Base-by-base conservation (phyloP, 78 protist species). In the Dictyostelium firmibasis region DNA sequence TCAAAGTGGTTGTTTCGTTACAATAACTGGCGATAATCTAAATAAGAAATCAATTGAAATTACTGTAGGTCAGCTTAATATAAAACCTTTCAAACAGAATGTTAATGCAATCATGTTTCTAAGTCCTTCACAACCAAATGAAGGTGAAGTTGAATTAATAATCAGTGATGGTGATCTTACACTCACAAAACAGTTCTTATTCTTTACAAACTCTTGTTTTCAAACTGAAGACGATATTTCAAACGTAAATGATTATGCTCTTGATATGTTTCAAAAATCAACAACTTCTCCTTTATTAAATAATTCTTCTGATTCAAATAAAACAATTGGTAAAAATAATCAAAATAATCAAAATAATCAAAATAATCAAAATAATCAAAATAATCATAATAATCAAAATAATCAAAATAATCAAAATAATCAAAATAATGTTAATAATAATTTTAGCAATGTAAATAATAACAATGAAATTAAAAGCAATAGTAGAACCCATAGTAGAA, bases 11-110 rank as follows among this genome's bases (percentile, higher is more conserved):
- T 16, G 47, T 33, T 81, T 41, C 8, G 74, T 89, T 70, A 57
- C 94, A 0, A 89, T 89, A 23, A 83, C 84, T 3, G 94, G 94
- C 14, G 87, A 89, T 3, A 89, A 81, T 69, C 43, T 89, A 33
- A 57, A 50, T 13, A 89, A 89, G 50, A 57, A n/a, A 23, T 18
- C 74, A 2, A 81, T 89, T 4, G n/a, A 25, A 9, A 50, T 89
- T 10, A 60, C 36, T 1, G 38, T 89, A 11, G 94, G 75, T 35
- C 70, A 70, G 0, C 1, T 62, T 2, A 31, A 36, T 8, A 35
- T 81, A 5, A 29, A 41, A 57, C 47, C 78, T 23, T 27, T 89
- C 31, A 60, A 81, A 81, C 60, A 69, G 38, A 78, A 89, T 43
- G n/a, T 64, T 4, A 29, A 44, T 81, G 86, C 87, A 11, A 27